Evolutionary conservation across 805 yeast species (phyloP).

Genomic region (Lachancea kluyveri): DNA sequence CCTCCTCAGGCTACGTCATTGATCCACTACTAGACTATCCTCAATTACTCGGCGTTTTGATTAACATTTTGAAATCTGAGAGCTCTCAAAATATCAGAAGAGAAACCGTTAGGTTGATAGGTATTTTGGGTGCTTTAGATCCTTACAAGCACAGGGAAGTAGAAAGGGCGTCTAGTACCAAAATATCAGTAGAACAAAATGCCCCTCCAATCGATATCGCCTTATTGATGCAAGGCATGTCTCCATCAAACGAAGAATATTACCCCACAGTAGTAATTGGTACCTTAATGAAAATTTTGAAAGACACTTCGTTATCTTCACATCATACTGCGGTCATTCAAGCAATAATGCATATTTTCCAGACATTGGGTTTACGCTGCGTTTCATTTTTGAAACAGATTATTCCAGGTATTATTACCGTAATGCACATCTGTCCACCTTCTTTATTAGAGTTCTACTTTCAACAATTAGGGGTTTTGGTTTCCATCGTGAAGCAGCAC

Average conservation of each 20-base stretch:
- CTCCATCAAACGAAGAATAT: constrained; percentile 88
- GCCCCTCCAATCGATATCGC: constrained; percentile 90
- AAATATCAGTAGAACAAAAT: constrained; percentile 58
- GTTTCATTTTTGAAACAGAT: constrained; percentile 84
- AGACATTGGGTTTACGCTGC: constrained; percentile 80
- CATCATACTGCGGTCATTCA: constrained; percentile 94
- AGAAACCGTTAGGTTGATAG: constrained; percentile 83
- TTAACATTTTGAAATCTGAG: constrained; percentile 77
- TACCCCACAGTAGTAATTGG: constrained; percentile 92
- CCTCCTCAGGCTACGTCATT: constrained; percentile 91
- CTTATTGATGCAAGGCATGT: constrained; percentile 84
- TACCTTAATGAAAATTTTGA: constrained; percentile 73
- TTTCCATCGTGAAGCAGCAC: constrained; percentile 81
- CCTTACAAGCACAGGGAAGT: constrained; percentile 94
- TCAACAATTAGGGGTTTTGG: constrained; percentile 76
- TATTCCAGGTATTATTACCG: constrained; percentile 79
- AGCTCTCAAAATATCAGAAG: constrained; percentile 66
- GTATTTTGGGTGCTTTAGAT: constrained; percentile 93
- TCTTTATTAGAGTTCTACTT: constrained; percentile 81
- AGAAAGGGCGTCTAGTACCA: constrained; percentile 57
- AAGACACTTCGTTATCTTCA: constrained; percentile 75
- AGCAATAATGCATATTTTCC: constrained; percentile 86
- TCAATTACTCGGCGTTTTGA: constrained; percentile 73
- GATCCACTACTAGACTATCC: constrained; percentile 92
- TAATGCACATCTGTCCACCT: constrained; percentile 76